Evolutionary conservation across 2,329 filamentous ascomycete genomes (phyloP).

Genomic region (Phaeoacremonium minimum): DNA sequence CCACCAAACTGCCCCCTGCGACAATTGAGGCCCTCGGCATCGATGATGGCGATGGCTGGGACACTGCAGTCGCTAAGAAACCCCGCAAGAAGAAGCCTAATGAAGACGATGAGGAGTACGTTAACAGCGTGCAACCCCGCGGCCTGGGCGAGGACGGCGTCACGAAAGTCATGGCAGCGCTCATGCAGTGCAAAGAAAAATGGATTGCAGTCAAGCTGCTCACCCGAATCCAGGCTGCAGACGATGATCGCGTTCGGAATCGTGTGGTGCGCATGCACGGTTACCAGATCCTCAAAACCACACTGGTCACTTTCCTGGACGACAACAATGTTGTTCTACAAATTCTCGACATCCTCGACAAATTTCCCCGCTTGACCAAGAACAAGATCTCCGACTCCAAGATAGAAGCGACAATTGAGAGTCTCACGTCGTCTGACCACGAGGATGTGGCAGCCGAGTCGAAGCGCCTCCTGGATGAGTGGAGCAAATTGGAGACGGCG

Average conservation of each 20-base stretch:
- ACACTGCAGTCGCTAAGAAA: slow-evolving; percentile 83
- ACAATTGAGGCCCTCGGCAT: slow-evolving; percentile 95
- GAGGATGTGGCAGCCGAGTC: slow-evolving; percentile 71
- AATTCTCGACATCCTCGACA: slow-evolving; percentile 82
- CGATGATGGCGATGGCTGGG: slow-evolving; percentile 90
- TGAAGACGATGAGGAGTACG: slow-evolving; percentile 93
- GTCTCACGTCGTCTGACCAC: slow-evolving; percentile 63
- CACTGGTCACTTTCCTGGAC: slow-evolving; percentile 79
- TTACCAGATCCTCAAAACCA: slow-evolving; percentile 89
- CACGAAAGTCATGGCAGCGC: slow-evolving; percentile 90
- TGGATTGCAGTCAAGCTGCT: slow-evolving; percentile 98
- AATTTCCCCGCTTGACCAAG: slow-evolving; percentile 82
- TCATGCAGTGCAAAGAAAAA: slow-evolving; percentile 98
- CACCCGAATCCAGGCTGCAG: slow-evolving; percentile 78
- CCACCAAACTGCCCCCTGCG: slow-evolving; percentile 82
- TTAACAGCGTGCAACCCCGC: slow-evolving; percentile 80
- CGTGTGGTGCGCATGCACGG: slow-evolving; percentile 94
- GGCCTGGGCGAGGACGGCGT: slow-evolving; percentile 78
- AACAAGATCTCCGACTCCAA: slow-evolving; percentile 98
- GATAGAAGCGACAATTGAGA: slow-evolving; percentile 77
- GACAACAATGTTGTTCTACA: slow-evolving; percentile 88
- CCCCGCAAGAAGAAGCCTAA: slow-evolving; percentile 86
- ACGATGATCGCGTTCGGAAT: slow-evolving; percentile 83
- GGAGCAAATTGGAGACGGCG: slow-evolving; percentile 84
- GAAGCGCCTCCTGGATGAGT: slow-evolving; percentile 69